These are phyloP conservation scores for Candida hispaniensis DNA, from an alignment of 805 yeast genomes.

Conservation along the genomic window DNA sequence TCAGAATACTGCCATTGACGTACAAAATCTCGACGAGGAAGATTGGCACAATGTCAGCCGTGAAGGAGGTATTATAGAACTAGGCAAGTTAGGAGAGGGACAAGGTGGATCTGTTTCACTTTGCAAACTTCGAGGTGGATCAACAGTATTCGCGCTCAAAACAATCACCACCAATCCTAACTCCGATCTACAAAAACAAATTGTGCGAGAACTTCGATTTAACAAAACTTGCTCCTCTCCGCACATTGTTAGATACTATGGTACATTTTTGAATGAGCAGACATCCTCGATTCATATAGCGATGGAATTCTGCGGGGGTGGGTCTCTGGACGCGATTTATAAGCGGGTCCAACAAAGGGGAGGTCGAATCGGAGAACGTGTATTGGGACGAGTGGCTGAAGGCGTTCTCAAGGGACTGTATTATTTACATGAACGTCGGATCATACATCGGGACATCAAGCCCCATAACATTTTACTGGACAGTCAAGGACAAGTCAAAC, in stretches of 20 bases:
- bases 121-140: conserved; percentile 51
- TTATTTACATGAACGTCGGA: conserved; percentile 75
- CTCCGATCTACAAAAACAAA: conserved; percentile 82
- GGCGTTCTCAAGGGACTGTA: conserved; percentile 76
- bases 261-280: conserved; percentile 72
- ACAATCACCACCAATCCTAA: conserved; percentile 65
- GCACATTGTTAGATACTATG: conserved; percentile 83
- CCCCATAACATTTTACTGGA: conserved; percentile 87
- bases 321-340: conserved; percentile 83
- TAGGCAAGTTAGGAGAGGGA: conserved; percentile 82
- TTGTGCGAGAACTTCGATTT: conserved; percentile 80
- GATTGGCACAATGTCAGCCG: conserved; percentile 63
- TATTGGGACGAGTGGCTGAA: conserved; percentile 81
- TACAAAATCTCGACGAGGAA: conserved; percentile 47
- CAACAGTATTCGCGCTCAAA: conserved; percentile 71
- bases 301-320: conserved; percentile 96
- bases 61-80: conserved; percentile 49
- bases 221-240: conserved; percentile 74
- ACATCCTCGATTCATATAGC: conserved; percentile 80
- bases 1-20: too few species aligned
- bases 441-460: conserved; percentile 91
- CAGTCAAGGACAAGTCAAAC: conserved; percentile 66
- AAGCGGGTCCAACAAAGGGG: conserved; percentile 60
- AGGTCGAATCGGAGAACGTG: conserved; percentile 87
- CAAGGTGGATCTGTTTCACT: conserved; percentile 84